Evolutionary conservation across 2,329 filamentous ascomycete species (phyloP).

Genomic region (Neoascochyta sp.): DNA sequence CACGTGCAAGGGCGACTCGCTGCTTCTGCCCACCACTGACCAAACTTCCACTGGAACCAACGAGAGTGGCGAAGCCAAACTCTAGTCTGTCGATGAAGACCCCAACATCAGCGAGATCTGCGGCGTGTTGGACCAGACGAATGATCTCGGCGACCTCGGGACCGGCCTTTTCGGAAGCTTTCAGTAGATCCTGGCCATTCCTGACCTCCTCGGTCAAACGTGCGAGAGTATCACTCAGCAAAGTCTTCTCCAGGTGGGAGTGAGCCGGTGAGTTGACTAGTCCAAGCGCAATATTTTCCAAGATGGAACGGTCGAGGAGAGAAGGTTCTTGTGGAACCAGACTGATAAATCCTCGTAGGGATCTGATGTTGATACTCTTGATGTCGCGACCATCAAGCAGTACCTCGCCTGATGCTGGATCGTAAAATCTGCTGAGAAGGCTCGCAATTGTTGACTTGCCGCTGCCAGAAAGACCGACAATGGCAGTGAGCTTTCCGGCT

Average conservation of each 20-base stretch:
- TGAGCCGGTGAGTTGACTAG: constrained; percentile 44
- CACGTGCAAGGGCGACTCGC: constrained; percentile 56
- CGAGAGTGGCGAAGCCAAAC: constrained; percentile 46
- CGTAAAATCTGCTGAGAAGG: constrained; percentile 40
- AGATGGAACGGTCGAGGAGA: constrained; percentile 50
- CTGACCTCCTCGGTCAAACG: constrained; percentile 53
- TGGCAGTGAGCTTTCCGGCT: constrained; percentile 41
- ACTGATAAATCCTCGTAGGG: constrained; percentile 37
- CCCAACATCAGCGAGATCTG: constrained; percentile 57
- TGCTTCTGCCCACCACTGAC: constrained; percentile 59
- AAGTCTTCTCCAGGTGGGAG: constrained; percentile 41
- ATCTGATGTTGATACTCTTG: constrained; percentile 36
- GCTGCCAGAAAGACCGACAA: constrained; percentile 43
- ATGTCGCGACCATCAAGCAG: constrained; percentile 54
- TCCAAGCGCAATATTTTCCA: constrained; percentile 54
- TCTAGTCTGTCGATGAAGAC: constrained; percentile 54
- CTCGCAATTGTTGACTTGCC: constrained; percentile 43
- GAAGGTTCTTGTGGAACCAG: constrained; percentile 52
- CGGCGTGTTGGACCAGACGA: constrained; percentile 48
- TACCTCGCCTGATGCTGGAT: constrained; percentile 50
- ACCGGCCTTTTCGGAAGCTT: constrained; percentile 13
- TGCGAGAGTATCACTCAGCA: constrained; percentile 51
- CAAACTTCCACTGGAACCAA: constrained; percentile 53
- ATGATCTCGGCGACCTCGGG: constrained; percentile 47
- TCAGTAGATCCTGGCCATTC: constrained; percentile 47